Conservation (phyloP, 23 red algal genomes). For the Chondrus crispus region DNA sequence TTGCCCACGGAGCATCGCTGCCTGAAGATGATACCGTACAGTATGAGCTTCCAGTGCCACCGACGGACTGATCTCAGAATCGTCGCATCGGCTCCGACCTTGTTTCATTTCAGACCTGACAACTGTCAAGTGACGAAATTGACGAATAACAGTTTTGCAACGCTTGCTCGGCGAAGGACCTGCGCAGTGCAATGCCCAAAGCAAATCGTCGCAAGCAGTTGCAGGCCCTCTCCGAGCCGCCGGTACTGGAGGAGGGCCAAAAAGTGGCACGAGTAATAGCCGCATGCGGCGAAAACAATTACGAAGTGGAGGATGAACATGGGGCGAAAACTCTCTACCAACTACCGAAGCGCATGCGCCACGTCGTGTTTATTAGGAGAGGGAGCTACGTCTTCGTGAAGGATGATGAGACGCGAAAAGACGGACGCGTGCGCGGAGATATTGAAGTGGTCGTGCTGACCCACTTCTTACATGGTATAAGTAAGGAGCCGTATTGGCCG, state of each 20-base stretch:
- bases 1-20: too few relatives aligned
- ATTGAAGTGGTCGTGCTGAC: constrained; percentile 40
- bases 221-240: constrained; percentile 24
- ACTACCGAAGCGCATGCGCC: constrained; percentile 46
- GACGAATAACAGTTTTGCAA: too few relatives aligned
- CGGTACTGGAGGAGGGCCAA: constrained; percentile 14
- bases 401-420: constrained; percentile 4
- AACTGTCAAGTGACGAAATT: too few relatives aligned
- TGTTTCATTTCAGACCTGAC: too few relatives aligned
- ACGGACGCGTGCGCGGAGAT: constrained; percentile 16
- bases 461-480: constrained; percentile 3
- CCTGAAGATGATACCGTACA: too few relatives aligned
- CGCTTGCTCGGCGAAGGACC: too few relatives aligned
- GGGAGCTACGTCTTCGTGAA: constrained; percentile 52
- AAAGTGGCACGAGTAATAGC: constrained; percentile 14
- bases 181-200: not conserved
- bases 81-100: too few relatives aligned
- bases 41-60: too few relatives aligned
- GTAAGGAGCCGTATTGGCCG: constrained; percentile 41
- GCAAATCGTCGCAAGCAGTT: constrained; percentile 8
- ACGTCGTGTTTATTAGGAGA: constrained; percentile 34
- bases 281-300: constrained; percentile 38
- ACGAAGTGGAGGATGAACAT: not conserved
- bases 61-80: too few relatives aligned
- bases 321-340: not conserved